Percentiles rank a stretch among this genome's conserved stretches.
Conservation (phyloP, 140 eudicot species). For the Stevia rebaudiana region DNA sequence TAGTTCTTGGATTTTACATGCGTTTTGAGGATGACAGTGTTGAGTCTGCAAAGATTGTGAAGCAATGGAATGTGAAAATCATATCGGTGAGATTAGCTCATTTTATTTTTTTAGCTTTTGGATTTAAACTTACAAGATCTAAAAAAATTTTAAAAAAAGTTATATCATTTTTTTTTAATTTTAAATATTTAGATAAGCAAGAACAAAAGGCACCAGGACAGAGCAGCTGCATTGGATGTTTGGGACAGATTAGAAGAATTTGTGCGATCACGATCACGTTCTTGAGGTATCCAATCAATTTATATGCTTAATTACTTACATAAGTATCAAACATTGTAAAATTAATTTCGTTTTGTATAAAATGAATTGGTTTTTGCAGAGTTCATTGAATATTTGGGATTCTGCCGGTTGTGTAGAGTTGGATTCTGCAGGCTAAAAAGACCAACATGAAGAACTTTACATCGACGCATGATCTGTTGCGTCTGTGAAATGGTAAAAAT, state of each 20-base stretch:
- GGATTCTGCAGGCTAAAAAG: constrained; percentile 8
- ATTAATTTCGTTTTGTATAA: neutral
- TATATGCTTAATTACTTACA: neutral
- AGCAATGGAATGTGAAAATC: constrained; percentile 97
- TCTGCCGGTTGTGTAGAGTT: constrained; percentile 4
- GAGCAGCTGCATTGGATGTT: constrained; percentile 98
- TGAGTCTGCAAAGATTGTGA: constrained; percentile 88
- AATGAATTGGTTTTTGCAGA: neutral
- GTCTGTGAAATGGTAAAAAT: neutral
- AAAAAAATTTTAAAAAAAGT: neutral
- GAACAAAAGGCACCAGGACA: constrained; percentile 91
- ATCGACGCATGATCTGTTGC: neutral
- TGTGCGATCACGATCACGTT: constrained; percentile 79
- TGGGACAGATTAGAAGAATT: constrained; percentile 94
- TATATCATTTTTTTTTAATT: neutral
- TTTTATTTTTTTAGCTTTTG: neutral
- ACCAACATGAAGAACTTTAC: constrained; percentile 2
- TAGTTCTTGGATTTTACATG: constrained; percentile 93
- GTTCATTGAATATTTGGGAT: neutral
- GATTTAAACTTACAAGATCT: neutral
- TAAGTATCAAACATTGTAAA: neutral
- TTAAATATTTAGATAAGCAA: constrained; percentile 68
- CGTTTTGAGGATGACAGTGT: constrained; percentile 98
- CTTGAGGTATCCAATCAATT: constrained; percentile 36
- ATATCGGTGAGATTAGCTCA: constrained; percentile 75